Evolutionary conservation across 805 yeast genomes (phyloP).

Genomic region (Spathaspora girioi): DNA sequence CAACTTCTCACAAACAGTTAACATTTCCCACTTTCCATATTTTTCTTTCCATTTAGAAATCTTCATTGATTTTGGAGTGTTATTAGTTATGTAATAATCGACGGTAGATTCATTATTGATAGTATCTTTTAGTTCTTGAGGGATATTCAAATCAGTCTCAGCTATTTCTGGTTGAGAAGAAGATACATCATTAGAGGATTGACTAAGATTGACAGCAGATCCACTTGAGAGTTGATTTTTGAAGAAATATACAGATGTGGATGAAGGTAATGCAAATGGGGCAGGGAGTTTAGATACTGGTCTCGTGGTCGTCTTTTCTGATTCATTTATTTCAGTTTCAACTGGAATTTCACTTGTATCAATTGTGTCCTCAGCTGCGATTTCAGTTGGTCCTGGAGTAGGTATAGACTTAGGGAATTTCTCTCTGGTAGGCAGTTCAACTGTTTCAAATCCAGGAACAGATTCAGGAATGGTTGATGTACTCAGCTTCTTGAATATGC

Average conservation of each 20-base stretch:
- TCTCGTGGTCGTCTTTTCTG: neutral
- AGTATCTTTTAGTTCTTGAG: slow-evolving; percentile 30
- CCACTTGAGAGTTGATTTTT: slow-evolving; percentile 13
- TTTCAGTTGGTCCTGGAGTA: neutral
- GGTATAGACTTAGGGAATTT: neutral
- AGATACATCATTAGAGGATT: neutral
- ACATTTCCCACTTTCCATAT: slow-evolving; percentile 44
- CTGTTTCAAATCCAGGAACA: slow-evolving; percentile 6
- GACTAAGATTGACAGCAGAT: slow-evolving; percentile 6
- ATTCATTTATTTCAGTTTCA: neutral
- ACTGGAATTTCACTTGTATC: neutral
- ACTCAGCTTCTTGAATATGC: slow-evolving; percentile 27
- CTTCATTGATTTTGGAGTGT: slow-evolving; percentile 32
- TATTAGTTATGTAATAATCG: slow-evolving; percentile 34
- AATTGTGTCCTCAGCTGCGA: neutral
- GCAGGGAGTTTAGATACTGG: slow-evolving; percentile 19
- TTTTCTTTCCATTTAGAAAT: slow-evolving; percentile 41
- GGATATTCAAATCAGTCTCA: slow-evolving; percentile 26
- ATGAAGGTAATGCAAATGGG: slow-evolving; percentile 44
- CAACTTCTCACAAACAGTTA: slow-evolving; percentile 32
- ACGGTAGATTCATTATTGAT: slow-evolving; percentile 36
- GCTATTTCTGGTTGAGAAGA: neutral
- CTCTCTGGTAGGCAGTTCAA: neutral
- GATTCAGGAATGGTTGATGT: neutral
- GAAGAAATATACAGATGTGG: slow-evolving; percentile 38